Percentiles rank a stretch among this genome's conserved stretches.
Evolutionary conservation across 805 yeast species (phyloP).

Genomic region (Aciculoconidium aculeatum): DNA sequence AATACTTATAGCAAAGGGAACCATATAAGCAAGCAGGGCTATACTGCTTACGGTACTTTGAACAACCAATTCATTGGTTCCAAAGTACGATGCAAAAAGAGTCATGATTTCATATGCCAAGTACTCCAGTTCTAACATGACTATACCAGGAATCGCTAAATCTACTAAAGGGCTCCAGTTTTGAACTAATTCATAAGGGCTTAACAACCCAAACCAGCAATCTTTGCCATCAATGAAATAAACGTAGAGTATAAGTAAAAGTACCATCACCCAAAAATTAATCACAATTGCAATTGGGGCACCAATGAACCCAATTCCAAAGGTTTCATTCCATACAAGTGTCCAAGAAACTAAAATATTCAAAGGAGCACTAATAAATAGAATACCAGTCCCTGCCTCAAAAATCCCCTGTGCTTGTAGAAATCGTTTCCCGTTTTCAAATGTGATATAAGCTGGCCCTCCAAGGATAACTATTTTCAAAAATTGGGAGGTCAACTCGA

Average conservation of each 20-base stretch:
- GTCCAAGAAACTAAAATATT: slow-evolving; percentile 35
- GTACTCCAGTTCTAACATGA: slow-evolving; percentile 42
- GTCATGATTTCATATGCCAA: slow-evolving; percentile 44
- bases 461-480: slow-evolving; percentile 31
- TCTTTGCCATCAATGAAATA: slow-evolving; percentile 49
- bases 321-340: slow-evolving; percentile 36
- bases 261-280: slow-evolving; percentile 38
- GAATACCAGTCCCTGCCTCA: slow-evolving; percentile 42
- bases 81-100: slow-evolving; percentile 40
- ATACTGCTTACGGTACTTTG: slow-evolving; percentile 46
- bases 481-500: slow-evolving; percentile 28
- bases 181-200: slow-evolving; percentile 28
- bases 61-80: slow-evolving; percentile 46
- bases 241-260: slow-evolving; percentile 31
- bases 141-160: slow-evolving; percentile 40
- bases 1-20: slow-evolving; percentile 42
- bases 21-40: slow-evolving; percentile 39
- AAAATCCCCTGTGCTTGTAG: slow-evolving; percentile 43
- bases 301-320: slow-evolving; percentile 38
- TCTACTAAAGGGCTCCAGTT: slow-evolving; percentile 32
- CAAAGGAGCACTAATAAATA: slow-evolving; percentile 37
- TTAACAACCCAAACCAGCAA: slow-evolving; percentile 62
- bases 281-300: slow-evolving; percentile 39
- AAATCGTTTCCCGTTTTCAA: slow-evolving; percentile 36
- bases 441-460: slow-evolving; percentile 39